These are phyloP conservation scores for Entelexis sorbosivorans DNA, from an alignment of 1,139 yeast species.

Conservation along the genomic window DNA sequence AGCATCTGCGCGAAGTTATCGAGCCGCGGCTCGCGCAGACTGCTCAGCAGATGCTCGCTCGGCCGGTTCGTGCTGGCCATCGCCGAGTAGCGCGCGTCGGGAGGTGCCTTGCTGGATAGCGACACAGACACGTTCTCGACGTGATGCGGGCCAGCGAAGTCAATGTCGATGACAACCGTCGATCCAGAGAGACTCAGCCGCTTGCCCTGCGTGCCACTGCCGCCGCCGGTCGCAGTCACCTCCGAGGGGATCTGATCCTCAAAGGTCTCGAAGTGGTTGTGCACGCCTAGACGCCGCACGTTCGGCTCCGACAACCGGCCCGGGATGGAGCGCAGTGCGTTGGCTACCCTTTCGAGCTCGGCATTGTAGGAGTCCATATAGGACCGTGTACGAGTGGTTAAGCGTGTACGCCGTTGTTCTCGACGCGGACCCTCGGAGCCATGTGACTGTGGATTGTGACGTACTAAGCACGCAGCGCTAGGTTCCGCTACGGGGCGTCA, in stretches of 20 bases:
- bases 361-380: conserved; percentile 19
- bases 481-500: no score
- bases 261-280: conserved; percentile 29
- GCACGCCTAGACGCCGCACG: conserved; percentile 26
- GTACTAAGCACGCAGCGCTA: no score
- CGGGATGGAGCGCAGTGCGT: conserved; percentile 27
- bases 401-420: background rate
- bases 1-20: conserved; percentile 28
- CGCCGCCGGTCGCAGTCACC: background rate
- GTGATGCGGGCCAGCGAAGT: conserved; percentile 15
- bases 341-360: conserved; percentile 26
- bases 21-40: conserved; percentile 28
- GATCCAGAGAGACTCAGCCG: conserved; percentile 32
- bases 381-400: background rate
- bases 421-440: background rate
- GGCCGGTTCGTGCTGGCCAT: conserved; percentile 26
- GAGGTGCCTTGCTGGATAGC: conserved; percentile 27
- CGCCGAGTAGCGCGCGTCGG: conserved; percentile 25
- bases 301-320: conserved; percentile 30
- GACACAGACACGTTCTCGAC: conserved; percentile 26
- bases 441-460: background rate
- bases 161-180: conserved; percentile 30
- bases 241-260: conserved; percentile 22
- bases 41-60: conserved; percentile 24
- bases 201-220: conserved; percentile 25